These are phyloP conservation scores for Zygnema circumcarinatum DNA, from an alignment of 139 green algal species.

Conservation along the genomic window DNA sequence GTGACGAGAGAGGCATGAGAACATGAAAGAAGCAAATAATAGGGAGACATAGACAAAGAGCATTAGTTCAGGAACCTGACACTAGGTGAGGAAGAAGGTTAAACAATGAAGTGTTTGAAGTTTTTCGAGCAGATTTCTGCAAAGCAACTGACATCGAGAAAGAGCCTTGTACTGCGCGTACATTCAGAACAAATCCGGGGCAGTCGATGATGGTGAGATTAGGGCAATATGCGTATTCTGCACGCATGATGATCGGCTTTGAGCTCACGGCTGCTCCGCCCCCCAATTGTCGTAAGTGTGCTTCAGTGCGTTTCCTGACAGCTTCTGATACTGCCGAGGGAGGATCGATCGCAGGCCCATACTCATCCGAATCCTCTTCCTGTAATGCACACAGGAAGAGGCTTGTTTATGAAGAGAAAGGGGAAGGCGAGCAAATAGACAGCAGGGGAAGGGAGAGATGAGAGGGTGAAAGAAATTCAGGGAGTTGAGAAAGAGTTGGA, in stretches of 20 bases:
- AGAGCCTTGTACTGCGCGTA: too few species aligned
- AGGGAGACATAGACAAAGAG: neutral
- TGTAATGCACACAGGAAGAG: slow-evolving; percentile 59
- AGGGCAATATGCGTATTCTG: slow-evolving; percentile 83
- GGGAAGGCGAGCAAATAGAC: neutral
- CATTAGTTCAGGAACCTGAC: too few species aligned
- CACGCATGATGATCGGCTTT: slow-evolving; percentile 83
- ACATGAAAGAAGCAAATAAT: slow-evolving; percentile 16
- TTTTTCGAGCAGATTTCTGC: too few species aligned
- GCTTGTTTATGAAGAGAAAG: slow-evolving; percentile 8
- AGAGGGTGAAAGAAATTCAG: neutral
- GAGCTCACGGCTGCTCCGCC: slow-evolving; percentile 68
- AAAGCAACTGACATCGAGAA: too few species aligned
- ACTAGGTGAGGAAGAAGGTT: too few species aligned
- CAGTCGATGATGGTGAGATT: slow-evolving; percentile 95
- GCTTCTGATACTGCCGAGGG: slow-evolving; percentile 76
- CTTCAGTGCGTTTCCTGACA: slow-evolving; percentile 82
- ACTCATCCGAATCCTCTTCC: slow-evolving; percentile 84
- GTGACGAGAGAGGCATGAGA: slow-evolving; percentile 19
- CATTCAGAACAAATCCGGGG: slow-evolving; percentile 92
- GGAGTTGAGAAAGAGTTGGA: neutral
- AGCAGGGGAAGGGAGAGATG: slow-evolving; percentile 7
- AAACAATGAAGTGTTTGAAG: too few species aligned
- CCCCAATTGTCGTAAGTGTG: slow-evolving; percentile 74
- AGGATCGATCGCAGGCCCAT: slow-evolving; percentile 74